Base-by-base conservation (phyloP, 768 basidiomycete species). In the Amanita rimosa region DNA sequence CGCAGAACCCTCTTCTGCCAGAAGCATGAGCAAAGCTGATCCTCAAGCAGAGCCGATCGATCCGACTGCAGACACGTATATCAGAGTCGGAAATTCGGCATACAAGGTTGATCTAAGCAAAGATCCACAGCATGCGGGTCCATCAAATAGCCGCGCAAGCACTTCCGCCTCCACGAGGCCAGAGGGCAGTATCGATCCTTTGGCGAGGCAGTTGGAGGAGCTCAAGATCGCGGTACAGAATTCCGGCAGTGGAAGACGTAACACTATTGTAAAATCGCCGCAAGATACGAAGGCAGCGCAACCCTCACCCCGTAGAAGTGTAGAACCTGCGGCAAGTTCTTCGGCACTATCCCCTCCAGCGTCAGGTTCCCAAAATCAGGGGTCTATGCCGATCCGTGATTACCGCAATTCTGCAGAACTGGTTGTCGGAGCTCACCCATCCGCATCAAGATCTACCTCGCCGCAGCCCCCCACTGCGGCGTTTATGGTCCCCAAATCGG, bases 371-470 rank as follows among this genome's bases (percentile, higher is more conserved):
- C 57, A 58, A 29, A 21, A 48, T 27, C 57, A 60, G 29, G 49
- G 40, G 24, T 21, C 51, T 17, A 50, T 50, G 21, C 56, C 54
- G 14, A 36, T 65, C 33, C 71, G 77, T 21, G 85, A 91, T 62
- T 91, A 87, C 57, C 74, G 81, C 44, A 78, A 78, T 47, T 82
- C 81, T 16, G 90, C 86, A 0, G 81, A 92, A 50, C 54, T 79
- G 35, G 74, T 93, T 26, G 85, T 93, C n/a, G 90, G 89, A 14
- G 62, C 71, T 0, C 84, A 85, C 54, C 91, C 90, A 0, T 68
- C 75, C 7, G 60, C 70, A 0, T 89, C 88, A 4, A 79, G 89
- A 26, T 75, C 93, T 0, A 56, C 76, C 3, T 89, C 91, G 0
- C 90, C 91, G 2, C 81, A 78, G 48, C 68, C 73, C 3, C 84